Percentiles rank a stretch among this genome's conserved stretches.
Conservation (phyloP, 2,329 filamentous ascomycete species). For the Beauveria rudraprayagi region DNA sequence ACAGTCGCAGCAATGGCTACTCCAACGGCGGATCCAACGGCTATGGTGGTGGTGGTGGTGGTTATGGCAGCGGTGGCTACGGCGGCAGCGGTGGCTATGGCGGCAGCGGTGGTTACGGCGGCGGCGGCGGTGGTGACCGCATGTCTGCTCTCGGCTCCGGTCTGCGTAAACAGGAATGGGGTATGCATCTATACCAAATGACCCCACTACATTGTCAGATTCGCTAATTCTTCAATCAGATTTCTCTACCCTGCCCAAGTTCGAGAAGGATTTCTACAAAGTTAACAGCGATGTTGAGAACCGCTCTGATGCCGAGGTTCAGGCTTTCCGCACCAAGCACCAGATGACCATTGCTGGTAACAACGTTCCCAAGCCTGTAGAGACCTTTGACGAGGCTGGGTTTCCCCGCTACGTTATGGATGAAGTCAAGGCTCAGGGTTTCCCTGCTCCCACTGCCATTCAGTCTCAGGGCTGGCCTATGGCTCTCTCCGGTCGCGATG, state of each 20-base stretch:
- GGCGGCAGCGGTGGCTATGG: constrained; percentile 30
- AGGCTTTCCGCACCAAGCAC: constrained; percentile 78
- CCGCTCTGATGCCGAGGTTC: constrained; percentile 72
- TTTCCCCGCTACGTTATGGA: constrained; percentile 97
- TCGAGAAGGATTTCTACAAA: constrained; percentile 99
- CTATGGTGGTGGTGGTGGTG: constrained; percentile 22
- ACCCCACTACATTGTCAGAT: constrained; percentile 19
- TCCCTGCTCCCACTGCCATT: constrained; percentile 87
- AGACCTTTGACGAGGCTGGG: constrained; percentile 94
- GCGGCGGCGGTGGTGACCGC: constrained; percentile 70
- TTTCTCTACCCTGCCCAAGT: constrained; percentile 73
- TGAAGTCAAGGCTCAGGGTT: constrained; percentile 97
- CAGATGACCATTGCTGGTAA: constrained; percentile 74
- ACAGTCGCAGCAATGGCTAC: constrained; percentile 43
- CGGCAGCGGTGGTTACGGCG: constrained; percentile 20
- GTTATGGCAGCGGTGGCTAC: constrained; percentile 23
- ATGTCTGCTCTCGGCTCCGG: constrained; percentile 88
- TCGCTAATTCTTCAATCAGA: constrained; percentile 45
- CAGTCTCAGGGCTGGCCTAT: constrained; percentile 99
- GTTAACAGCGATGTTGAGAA: constrained; percentile 72
- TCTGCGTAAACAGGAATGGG: constrained; percentile 83
- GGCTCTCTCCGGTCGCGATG: constrained; percentile 95
- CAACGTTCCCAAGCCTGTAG: constrained; percentile 85
- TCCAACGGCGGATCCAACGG: constrained; percentile 13
- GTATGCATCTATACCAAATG: constrained; percentile 42